Base-by-base conservation (phyloP, 306 rosid species). In the Cicer chorassanicum region DNA sequence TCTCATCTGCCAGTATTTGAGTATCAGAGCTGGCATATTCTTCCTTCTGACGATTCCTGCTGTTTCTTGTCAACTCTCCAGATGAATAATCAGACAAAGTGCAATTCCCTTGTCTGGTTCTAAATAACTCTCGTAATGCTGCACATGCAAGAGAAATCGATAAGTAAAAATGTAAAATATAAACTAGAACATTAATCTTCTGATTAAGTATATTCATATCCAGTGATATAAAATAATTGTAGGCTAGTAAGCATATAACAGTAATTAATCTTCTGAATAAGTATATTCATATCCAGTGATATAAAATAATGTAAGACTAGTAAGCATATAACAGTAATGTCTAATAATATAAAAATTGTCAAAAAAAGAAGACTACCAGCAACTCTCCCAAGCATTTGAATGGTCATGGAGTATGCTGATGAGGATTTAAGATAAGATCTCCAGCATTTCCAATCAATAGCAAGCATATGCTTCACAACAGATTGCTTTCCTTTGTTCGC, bases 371-470 rank as follows among this genome's bases (percentile, higher is more conserved):
- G 79, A 16, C 44, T 80, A 94, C 99, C 97, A 0, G 99, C 94
- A 78, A 94, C 88, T 83, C 89, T 94, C 82, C 87, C 99, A 53
- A 94, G 92, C 99, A 94, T 94, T n/a, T 55, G 78, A 71, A 92
- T 84, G 46, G 97, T 94, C 69, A 92, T 88, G 56, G 91, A 80
- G 72, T 90, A 84, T 39, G 95, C 95, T 42, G 95, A 90, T 19
- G 99, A 88, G 46, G 96, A 83, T 38, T 86, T 91, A 50, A 88
- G 75, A 85, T 85, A 92, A 65, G 91, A 77, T 75, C 92, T 94
- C 99, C 99, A 94, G 75, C 75, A 87, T 76, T 90, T 94, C 99
- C 99, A 94, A 78, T 94, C 97, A 75, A 94, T 88, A 44, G 99
- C 89, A 85, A 94, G 97, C 97, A 91, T 94, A 89, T 94, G 99